These are phyloP conservation scores for Chlamydomonas sp. DNA, from an alignment of 139 green algal species.

Conservation along the genomic window DNA sequence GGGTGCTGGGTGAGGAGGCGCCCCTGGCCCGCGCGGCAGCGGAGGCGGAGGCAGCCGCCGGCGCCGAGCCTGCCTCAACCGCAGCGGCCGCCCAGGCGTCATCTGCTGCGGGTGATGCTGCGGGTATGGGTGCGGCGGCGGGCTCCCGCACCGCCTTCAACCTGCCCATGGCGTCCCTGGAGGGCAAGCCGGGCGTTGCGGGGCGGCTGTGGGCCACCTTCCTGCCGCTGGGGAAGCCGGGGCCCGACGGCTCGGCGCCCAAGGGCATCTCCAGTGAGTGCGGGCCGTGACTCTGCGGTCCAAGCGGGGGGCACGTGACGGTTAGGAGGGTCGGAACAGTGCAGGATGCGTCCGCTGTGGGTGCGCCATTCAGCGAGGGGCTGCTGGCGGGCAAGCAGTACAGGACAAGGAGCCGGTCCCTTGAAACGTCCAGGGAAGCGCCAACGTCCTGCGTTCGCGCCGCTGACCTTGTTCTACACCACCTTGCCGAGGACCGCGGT, in stretches of 20 bases:
- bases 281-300: background rate
- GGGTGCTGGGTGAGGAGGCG: constrained; percentile 45
- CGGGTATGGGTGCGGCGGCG: background rate
- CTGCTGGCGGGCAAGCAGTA: too few species aligned
- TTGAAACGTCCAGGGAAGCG: too few species aligned
- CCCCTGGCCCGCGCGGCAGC: constrained; percentile 14
- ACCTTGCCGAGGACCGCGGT: too few species aligned
- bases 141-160: constrained; percentile 53
- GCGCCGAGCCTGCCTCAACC: background rate
- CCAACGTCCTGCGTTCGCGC: too few species aligned
- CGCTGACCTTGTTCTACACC: too few species aligned
- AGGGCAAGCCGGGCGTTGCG: constrained; percentile 66
- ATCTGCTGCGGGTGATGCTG: background rate
- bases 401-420: too few species aligned
- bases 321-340: too few species aligned
- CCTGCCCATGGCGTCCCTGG: constrained; percentile 88
- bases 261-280: constrained; percentile 73
- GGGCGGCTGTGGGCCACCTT: constrained; percentile 83
- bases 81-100: background rate
- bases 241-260: constrained; percentile 44
- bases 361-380: too few species aligned
- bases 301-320: too few species aligned
- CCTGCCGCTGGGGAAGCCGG: constrained; percentile 65
- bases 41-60: background rate
- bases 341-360: too few species aligned